phyloP scores from a whole-genome alignment of 176 grass and related monocot genomes.

The Miscanthus lutarioriparius region DNA sequence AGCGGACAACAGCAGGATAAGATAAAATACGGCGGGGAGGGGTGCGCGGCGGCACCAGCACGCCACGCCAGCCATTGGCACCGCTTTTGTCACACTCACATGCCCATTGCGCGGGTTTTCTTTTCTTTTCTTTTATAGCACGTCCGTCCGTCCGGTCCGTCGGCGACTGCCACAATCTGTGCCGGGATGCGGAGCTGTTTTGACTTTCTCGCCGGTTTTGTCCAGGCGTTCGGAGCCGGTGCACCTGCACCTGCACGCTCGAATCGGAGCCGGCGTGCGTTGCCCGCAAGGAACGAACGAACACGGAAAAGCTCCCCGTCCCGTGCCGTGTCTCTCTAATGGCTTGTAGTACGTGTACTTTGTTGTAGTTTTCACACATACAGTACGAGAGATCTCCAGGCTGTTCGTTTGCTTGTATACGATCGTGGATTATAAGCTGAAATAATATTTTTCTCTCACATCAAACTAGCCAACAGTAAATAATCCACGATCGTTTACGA shows the following conservation, averaged over 20 bases:
- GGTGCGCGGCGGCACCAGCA: not conserved
- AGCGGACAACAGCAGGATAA: not conserved
- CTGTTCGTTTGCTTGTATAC: too few species aligned
- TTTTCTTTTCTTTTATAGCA: too few species aligned
- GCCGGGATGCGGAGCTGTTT: not conserved
- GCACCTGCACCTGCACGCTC: not conserved
- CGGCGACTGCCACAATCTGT: not conserved
- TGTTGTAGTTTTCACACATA: too few species aligned
- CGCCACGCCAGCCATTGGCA: not conserved
- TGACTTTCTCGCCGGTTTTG: not conserved
- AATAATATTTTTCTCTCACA: too few species aligned
- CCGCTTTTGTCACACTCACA: conserved; percentile 27
- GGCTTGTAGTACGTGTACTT: too few species aligned
- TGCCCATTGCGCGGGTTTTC: not conserved
- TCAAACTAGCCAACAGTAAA: too few species aligned
- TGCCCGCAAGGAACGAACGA: not conserved
- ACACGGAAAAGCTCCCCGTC: not conserved
- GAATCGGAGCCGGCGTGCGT: not conserved
- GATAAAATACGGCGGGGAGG: not conserved
- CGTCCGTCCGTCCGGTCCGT: not conserved
- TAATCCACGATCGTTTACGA: too few species aligned
- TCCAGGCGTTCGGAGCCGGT: not conserved
- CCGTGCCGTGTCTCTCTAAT: too few species aligned
- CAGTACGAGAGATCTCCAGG: too few species aligned
- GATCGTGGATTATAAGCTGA: too few species aligned